Conservation (phyloP, 2,329 filamentous ascomycete genomes). For the Venturia effusa region DNA sequence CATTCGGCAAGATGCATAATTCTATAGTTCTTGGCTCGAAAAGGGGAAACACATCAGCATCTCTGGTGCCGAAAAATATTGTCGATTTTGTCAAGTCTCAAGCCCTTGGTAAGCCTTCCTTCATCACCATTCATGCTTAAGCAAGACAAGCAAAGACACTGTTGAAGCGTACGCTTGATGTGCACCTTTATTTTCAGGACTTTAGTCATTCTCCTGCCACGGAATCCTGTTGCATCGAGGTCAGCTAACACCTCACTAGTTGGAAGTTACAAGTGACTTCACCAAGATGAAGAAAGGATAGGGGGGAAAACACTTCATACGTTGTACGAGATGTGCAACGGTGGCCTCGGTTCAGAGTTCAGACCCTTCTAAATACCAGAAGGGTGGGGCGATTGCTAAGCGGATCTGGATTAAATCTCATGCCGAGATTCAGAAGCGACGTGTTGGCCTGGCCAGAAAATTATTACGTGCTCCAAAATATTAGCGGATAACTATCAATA, state of each 20-base stretch:
- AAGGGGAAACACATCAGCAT: background rate
- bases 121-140: background rate
- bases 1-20: slow-evolving; percentile 2
- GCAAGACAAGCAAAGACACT: background rate
- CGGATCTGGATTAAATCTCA: background rate
- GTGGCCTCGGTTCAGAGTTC: background rate
- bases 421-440: background rate
- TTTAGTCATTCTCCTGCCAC: background rate
- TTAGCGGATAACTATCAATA: background rate
- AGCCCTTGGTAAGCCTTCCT: background rate
- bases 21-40: background rate
- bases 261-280: background rate
- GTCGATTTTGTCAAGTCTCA: background rate
- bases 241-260: background rate
- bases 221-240: background rate
- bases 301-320: background rate
- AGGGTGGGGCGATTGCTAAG: background rate
- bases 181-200: background rate
- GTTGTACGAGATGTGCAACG: background rate
- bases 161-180: background rate
- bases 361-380: background rate
- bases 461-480: background rate
- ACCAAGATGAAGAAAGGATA: background rate
- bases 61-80: background rate
- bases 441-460: background rate